Conservation (phyloP, 441 rosid species). For the Lepidium campestre region DNA sequence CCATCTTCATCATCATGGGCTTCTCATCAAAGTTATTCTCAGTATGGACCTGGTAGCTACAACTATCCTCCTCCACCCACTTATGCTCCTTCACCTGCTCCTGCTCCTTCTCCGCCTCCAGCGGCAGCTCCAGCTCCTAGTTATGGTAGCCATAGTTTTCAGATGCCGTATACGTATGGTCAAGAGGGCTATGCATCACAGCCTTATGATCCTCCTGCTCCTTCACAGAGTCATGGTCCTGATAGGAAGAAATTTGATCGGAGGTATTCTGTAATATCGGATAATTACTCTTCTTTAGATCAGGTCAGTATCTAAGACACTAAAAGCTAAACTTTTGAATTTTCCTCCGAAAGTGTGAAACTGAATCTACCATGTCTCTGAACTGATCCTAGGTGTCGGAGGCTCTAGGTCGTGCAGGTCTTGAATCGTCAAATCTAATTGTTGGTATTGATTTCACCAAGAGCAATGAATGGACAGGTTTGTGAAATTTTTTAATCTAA, state of each 20-base stretch:
- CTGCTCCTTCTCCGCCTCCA: background rate
- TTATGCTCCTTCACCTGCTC: conserved; percentile 9
- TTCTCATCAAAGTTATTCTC: conserved; percentile 41
- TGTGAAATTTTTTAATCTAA: background rate
- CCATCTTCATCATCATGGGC: conserved; percentile 47
- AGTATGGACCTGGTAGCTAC: conserved; percentile 31
- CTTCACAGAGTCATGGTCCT: conserved; percentile 16
- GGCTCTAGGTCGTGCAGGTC: conserved; percentile 64
- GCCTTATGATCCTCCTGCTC: conserved; percentile 28
- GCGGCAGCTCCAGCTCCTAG: background rate
- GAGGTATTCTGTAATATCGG: conserved; percentile 80
- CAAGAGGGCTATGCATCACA: conserved; percentile 20
- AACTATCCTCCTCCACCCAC: conserved; percentile 44
- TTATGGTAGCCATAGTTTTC: conserved; percentile 2
- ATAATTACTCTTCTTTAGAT: conserved; percentile 69
- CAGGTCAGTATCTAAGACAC: conserved; percentile 44
- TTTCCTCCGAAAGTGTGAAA: background rate
- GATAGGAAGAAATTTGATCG: conserved; percentile 56
- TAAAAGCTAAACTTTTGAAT: background rate
- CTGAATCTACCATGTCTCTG: background rate
- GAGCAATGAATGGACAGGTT: conserved; percentile 86
- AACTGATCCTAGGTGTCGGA: conserved; percentile 40
- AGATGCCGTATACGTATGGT: background rate
- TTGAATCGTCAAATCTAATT: conserved; percentile 74
- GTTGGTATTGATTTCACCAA: conserved; percentile 77